Conservation (phyloP, 768 basidiomycete species). For the Calvatia gigantea region DNA sequence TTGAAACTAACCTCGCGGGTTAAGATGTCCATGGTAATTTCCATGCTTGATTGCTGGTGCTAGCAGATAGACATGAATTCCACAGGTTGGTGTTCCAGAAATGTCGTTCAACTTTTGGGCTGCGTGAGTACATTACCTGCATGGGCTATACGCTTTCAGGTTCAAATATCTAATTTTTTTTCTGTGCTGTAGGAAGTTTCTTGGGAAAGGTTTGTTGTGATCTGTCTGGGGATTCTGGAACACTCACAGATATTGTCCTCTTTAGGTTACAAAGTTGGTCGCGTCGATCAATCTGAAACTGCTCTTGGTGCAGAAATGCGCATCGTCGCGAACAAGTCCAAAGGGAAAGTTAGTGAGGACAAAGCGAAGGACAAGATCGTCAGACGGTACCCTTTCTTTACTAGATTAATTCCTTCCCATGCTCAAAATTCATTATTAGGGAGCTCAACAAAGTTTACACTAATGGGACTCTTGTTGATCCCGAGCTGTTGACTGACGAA, state of each 20-base stretch:
- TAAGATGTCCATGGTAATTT: constrained; percentile 95
- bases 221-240: background rate
- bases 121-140: constrained; percentile 47
- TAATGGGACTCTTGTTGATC: constrained; percentile 92
- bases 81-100: constrained; percentile 92
- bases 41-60: background rate
- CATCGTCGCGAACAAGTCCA: constrained; percentile 64
- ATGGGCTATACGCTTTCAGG: background rate
- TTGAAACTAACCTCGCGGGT: constrained; percentile 88
- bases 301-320: constrained; percentile 98
- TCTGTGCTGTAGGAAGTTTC: constrained; percentile 57
- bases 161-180: constrained; percentile 3
- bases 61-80: background rate
- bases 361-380: constrained; percentile 86
- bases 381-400: constrained; percentile 48
- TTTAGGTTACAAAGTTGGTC: constrained; percentile 88
- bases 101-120: constrained; percentile 92
- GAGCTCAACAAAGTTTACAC: constrained; percentile 97
- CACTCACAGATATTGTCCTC: background rate
- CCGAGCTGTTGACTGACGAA: constrained; percentile 83
- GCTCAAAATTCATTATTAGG: constrained; percentile 30
- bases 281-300: constrained; percentile 96
- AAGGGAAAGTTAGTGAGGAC: constrained; percentile 55
- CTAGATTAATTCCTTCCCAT: background rate
- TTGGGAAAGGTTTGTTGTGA: constrained; percentile 60